Percentiles rank a stretch among this genome's conserved stretches.
Evolutionary conservation across 257 asterid genomes (phyloP).

Genomic region (Salvia miltiorrhiza): DNA sequence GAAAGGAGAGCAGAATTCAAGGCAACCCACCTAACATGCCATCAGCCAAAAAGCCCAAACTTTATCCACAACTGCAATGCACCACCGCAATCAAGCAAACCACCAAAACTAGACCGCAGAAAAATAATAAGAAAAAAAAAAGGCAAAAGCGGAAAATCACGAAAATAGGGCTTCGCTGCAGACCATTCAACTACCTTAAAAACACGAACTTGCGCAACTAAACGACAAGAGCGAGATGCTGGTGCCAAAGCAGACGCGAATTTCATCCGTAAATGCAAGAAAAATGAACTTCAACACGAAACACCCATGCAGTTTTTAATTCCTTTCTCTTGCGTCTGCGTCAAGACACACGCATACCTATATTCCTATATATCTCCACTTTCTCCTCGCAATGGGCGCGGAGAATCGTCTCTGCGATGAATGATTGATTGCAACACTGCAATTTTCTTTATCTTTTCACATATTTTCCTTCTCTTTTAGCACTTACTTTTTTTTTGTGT

Average conservation of each 20-base stretch:
- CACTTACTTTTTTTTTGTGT: neutral
- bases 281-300: slow-evolving; percentile 20
- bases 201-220: slow-evolving; percentile 2
- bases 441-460: neutral
- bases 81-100: slow-evolving; percentile 20
- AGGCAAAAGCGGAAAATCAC: neutral
- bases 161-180: slow-evolving; percentile 1
- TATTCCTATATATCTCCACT: slow-evolving; percentile 5
- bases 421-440: slow-evolving; percentile 1
- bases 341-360: neutral
- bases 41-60: slow-evolving; percentile 22
- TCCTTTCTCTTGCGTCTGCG: slow-evolving; percentile 8
- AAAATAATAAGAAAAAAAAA: neutral
- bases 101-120: slow-evolving; percentile 25
- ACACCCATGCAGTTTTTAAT: slow-evolving; percentile 14
- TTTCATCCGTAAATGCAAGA: slow-evolving; percentile 5
- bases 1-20: slow-evolving; percentile 15
- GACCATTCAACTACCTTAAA: slow-evolving; percentile 17
- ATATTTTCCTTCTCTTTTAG: neutral
- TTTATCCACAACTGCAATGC: slow-evolving; percentile 28
- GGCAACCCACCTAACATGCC: slow-evolving; percentile 18
- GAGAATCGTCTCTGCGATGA: slow-evolving; percentile 21
- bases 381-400: slow-evolving; percentile 28
- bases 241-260: slow-evolving; percentile 9
- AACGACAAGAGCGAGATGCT: neutral